A percentile compares a stretch with the other conserved stretches of the same genome.
Evolutionary conservation across 1,139 yeast species (phyloP).

Genomic region (Petasospora fabianii): DNA sequence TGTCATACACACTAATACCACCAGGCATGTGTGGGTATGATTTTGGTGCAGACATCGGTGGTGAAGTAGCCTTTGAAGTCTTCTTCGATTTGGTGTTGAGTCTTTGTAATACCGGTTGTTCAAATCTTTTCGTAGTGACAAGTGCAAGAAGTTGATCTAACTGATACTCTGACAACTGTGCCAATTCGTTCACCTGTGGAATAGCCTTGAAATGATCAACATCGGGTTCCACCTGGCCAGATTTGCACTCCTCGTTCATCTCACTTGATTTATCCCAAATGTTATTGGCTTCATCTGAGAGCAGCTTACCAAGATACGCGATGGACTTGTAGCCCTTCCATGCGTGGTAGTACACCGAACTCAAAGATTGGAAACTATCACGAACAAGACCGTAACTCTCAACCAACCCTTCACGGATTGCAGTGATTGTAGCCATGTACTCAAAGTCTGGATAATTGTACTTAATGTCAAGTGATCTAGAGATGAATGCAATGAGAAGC

Average conservation of each 20-base stretch:
- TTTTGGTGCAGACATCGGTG: background rate
- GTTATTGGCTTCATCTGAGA: conserved; percentile 30
- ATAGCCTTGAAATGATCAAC: conserved; percentile 20
- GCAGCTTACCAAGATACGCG: conserved; percentile 27
- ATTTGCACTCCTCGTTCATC: conserved; percentile 19
- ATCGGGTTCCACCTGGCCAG: conserved; percentile 11
- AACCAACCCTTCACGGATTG: conserved; percentile 18
- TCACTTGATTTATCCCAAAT: conserved; percentile 25
- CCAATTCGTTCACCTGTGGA: conserved; percentile 21
- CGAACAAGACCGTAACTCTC: conserved; percentile 21
- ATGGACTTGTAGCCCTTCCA: conserved; percentile 45
- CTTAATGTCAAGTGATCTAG: conserved; percentile 27
- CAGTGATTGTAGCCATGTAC: conserved; percentile 1
- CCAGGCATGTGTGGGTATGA: background rate
- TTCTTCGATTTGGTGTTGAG: conserved; percentile 14
- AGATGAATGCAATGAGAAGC: conserved; percentile 20
- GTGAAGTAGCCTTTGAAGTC: background rate
- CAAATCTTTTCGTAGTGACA: conserved; percentile 15
- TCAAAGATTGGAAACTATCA: conserved; percentile 26
- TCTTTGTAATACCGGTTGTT: conserved; percentile 15
- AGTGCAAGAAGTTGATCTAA: conserved; percentile 14
- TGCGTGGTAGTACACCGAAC: conserved; percentile 45
- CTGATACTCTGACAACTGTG: conserved; percentile 12
- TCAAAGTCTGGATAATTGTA: conserved; percentile 19
- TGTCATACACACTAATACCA: background rate